A percentile compares a stretch with the other conserved stretches of the same genome.
Evolutionary conservation across 2,329 filamentous ascomycete genomes (phyloP).

Genomic region (Pseudocercospora macadamiae): DNA sequence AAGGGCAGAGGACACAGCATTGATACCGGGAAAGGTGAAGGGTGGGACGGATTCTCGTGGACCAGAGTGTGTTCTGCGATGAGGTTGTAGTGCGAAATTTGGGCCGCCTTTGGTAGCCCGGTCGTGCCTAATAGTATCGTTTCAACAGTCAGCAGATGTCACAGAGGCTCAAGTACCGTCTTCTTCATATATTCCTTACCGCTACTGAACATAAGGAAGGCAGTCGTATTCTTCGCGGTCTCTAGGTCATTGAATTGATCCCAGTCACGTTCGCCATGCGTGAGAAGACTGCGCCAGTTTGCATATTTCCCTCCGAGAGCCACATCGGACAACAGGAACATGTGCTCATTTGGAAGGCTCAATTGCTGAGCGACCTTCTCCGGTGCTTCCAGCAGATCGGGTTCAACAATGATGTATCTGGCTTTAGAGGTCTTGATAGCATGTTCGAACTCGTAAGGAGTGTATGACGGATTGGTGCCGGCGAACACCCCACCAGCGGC

Average conservation of each 20-base stretch:
- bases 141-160: too few relatives aligned
- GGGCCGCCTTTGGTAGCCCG: constrained; percentile 58
- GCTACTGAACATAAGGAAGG: constrained; percentile 54
- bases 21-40: background rate
- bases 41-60: background rate
- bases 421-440: constrained; percentile 32
- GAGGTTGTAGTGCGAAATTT: constrained; percentile 60
- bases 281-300: constrained; percentile 39
- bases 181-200: constrained; percentile 55
- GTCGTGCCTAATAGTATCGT: background rate
- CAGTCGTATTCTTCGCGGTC: constrained; percentile 50
- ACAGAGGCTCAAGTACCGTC: too few relatives aligned
- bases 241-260: constrained; percentile 46
- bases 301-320: constrained; percentile 12
- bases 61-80: constrained; percentile 52
- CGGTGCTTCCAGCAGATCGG: constrained; percentile 42
- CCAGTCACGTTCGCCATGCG: constrained; percentile 52
- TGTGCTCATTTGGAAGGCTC: constrained; percentile 41
- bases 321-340: constrained; percentile 46
- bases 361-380: constrained; percentile 31
- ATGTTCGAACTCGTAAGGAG: constrained; percentile 36
- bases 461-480: constrained; percentile 41
- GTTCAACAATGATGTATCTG: constrained; percentile 36
- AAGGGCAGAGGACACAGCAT: background rate
- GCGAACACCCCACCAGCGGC: constrained; percentile 37